Evolutionary conservation across 2,329 filamentous ascomycete species (phyloP).

Genomic region (Fusarium metavorans): DNA sequence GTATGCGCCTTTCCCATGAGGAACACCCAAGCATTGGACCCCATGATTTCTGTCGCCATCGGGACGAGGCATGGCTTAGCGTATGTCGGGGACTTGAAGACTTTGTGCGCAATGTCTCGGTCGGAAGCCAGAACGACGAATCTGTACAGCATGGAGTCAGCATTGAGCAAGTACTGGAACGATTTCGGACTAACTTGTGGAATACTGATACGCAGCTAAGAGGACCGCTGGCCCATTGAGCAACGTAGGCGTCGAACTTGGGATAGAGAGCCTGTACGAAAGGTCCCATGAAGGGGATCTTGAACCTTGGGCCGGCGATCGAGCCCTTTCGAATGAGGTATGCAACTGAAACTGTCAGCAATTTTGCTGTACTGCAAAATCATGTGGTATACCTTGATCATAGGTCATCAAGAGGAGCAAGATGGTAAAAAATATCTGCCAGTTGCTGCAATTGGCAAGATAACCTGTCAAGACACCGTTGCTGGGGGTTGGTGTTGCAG

Average conservation of each 20-base stretch:
- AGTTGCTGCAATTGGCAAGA: constrained; percentile 10
- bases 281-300: constrained; percentile 78
- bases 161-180: not conserved
- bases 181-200: constrained; percentile 72
- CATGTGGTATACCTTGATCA: constrained; percentile 52
- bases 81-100: constrained; percentile 82
- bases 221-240: constrained; percentile 82
- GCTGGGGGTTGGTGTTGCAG: not conserved
- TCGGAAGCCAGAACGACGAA: constrained; percentile 85
- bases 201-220: constrained; percentile 87
- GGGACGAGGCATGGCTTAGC: constrained; percentile 85
- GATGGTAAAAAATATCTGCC: constrained; percentile 44
- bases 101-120: constrained; percentile 82
- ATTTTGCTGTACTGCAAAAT: not conserved
- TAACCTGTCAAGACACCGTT: constrained; percentile 22
- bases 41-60: constrained; percentile 78
- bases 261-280: constrained; percentile 82
- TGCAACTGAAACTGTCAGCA: constrained; percentile 57
- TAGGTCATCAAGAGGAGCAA: constrained; percentile 51
- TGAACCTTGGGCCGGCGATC: constrained; percentile 73
- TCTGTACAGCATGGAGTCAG: constrained; percentile 52
- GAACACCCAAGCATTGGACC: constrained; percentile 82
- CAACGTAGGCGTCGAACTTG: constrained; percentile 78
- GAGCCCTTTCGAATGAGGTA: constrained; percentile 72
- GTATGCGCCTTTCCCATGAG: constrained; percentile 81